Evolutionary conservation across 2,329 filamentous ascomycete genomes (phyloP), one percentile per base, ranked within the genome.

Genomic region (Colletotrichum scovillei): DNA sequence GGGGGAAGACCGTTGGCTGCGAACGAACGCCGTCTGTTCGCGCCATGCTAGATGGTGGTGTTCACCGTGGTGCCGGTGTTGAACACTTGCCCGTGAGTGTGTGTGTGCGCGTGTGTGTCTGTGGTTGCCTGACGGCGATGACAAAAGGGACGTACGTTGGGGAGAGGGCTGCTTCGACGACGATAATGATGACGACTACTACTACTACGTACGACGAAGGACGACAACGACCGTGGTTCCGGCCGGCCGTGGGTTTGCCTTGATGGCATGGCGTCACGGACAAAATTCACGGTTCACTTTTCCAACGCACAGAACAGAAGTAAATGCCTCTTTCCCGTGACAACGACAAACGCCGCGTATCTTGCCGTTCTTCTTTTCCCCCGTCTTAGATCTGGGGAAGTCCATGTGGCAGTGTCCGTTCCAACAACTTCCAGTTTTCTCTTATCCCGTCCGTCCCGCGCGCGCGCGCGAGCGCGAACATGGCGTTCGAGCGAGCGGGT

Each of bases 11-110:
- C 69, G 63, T 68, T 72, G 63, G 7, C 32, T 46, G 30, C 69
- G 69, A 57, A 56, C 69, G 63, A 67, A 46, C 32, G 46, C 56
- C 35, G 63, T 70, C 68, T 70, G 68, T 70, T 70, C 68, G 68
- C 63, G 53, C 55, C 55, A 70, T 63, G 55, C 63, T 70, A 70
- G 30, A 70, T 19, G 30, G 19, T 30, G 49, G 52, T 57, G 56
- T 22, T 49, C 42, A 49, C 42, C 42, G 42, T 49, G 42, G 19
- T 49, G 42, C 42, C 42, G 42, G 42, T 35, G 46, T 32, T 35
- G 63, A 22, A 67, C 8, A 14, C 42, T 65, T 60, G 32, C 32
- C 38, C 26, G 28, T 24, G 32, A 55, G 58, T 63, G 14, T 19
- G 32, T 49, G 16, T 24, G 32, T 58, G 4, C 28, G 32, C 5